Conservation (phyloP, 2,329 filamentous ascomycete species). For the Atkinsonella hypoxylon region DNA sequence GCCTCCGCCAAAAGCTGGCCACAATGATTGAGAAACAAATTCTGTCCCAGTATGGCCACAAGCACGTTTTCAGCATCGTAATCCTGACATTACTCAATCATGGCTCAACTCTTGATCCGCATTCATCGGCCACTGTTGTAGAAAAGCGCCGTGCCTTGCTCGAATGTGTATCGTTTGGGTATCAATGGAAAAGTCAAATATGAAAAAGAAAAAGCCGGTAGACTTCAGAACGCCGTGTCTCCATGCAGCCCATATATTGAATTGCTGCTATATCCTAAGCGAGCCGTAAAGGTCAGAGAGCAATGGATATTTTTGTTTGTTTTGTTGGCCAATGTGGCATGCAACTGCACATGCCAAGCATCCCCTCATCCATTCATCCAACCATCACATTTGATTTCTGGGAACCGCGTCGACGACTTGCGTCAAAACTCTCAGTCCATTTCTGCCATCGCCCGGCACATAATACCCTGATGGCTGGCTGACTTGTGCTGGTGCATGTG, state of each 20-base stretch:
- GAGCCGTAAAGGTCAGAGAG: not conserved
- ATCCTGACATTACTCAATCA: not conserved
- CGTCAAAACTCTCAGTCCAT: slow-evolving; percentile 16
- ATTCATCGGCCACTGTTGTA: not conserved
- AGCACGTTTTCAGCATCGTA: not conserved
- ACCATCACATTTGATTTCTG: slow-evolving; percentile 17
- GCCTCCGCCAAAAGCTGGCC: too few species aligned
- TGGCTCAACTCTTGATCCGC: not conserved
- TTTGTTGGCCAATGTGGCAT: not conserved
- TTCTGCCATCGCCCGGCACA: slow-evolving; percentile 21
- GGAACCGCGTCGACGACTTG: slow-evolving; percentile 19
- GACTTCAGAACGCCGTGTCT: not conserved
- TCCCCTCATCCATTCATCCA: not conserved
- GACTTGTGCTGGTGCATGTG: slow-evolving; percentile 16
- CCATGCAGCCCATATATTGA: not conserved
- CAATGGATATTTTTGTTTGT: not conserved
- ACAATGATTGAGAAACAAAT: not conserved
- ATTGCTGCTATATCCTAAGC: not conserved
- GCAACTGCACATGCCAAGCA: not conserved
- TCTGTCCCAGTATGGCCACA: not conserved
- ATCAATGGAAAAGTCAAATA: not conserved
- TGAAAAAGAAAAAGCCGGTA: not conserved
- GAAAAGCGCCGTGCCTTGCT: not conserved
- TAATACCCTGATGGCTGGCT: slow-evolving; percentile 21
- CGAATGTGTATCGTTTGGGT: not conserved